Evolutionary conservation across 148 eudicot genomes (phyloP).

Genomic region (Silene conica): DNA sequence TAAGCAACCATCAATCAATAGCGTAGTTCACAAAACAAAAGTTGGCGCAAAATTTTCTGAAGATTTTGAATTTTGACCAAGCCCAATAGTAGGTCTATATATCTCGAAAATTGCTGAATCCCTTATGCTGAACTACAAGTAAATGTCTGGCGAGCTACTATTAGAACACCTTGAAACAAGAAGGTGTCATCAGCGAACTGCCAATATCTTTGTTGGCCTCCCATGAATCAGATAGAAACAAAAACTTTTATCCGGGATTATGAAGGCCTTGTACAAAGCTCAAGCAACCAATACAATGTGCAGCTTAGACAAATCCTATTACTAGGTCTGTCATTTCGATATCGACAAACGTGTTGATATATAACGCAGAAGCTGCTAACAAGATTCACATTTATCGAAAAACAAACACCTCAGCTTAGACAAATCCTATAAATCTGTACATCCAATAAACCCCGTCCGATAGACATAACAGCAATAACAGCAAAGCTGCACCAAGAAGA

Average conservation of each 20-base stretch:
- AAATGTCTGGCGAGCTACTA: constrained; percentile 41
- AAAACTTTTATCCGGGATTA: constrained; percentile 35
- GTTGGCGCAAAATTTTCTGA: no score
- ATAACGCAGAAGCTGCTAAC: not conserved
- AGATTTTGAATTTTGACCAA: not conserved
- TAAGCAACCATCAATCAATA: no score
- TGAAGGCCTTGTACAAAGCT: constrained; percentile 29
- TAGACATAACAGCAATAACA: no score
- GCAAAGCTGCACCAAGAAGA: no score
- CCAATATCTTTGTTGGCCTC: constrained; percentile 35
- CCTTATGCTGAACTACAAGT: not conserved
- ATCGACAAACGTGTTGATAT: not conserved
- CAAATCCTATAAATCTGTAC: no score
- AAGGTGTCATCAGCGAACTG: constrained; percentile 46
- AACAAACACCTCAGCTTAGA: no score
- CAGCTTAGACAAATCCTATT: not conserved
- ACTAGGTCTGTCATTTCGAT: not conserved
- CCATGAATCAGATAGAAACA: constrained; percentile 48
- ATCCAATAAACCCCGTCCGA: no score
- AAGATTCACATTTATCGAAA: no score
- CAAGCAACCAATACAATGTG: no score
- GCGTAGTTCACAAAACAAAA: no score
- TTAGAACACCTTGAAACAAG: constrained; percentile 32
- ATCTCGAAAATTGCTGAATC: not conserved
- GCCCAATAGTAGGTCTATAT: no score